phyloP scores from a whole-genome alignment of 176 grass and related monocot species.

The Olyra latifolia region DNA sequence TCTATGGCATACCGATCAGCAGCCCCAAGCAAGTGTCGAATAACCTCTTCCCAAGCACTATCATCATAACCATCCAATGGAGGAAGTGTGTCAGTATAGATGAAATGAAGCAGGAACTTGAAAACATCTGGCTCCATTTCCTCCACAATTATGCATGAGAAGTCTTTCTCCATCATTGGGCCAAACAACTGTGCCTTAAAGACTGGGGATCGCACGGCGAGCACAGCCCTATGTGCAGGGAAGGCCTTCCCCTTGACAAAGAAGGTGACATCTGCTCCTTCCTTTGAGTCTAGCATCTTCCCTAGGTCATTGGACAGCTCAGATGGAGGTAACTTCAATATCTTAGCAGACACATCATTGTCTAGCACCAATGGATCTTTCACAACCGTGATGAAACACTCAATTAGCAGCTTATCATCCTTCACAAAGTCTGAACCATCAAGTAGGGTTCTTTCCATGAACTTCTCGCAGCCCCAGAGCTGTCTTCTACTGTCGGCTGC shows the following conservation, averaged over 20 bases:
- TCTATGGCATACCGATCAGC: slow-evolving; percentile 26
- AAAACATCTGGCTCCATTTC: neutral
- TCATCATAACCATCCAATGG: neutral
- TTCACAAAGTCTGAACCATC: neutral
- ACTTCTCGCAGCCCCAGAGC: neutral
- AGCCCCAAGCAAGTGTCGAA: neutral
- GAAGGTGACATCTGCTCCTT: slow-evolving; percentile 5
- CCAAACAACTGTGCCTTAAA: neutral
- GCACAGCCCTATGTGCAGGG: neutral
- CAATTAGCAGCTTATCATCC: neutral
- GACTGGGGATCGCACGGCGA: neutral
- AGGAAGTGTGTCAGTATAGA: neutral
- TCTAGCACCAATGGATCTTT: neutral
- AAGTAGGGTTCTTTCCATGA: neutral
- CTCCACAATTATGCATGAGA: neutral
- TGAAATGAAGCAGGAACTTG: neutral
- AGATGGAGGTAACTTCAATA: neutral
- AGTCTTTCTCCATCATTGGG: neutral
- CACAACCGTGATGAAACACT: neutral
- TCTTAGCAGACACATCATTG: neutral
- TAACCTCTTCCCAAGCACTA: neutral
- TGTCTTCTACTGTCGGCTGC: too few relatives aligned
- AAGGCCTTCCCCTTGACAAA: neutral
- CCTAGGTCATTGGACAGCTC: neutral
- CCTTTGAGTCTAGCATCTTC: neutral